Conservation (phyloP, 83 land plant species). For the Isoetes engelmannii region DNA sequence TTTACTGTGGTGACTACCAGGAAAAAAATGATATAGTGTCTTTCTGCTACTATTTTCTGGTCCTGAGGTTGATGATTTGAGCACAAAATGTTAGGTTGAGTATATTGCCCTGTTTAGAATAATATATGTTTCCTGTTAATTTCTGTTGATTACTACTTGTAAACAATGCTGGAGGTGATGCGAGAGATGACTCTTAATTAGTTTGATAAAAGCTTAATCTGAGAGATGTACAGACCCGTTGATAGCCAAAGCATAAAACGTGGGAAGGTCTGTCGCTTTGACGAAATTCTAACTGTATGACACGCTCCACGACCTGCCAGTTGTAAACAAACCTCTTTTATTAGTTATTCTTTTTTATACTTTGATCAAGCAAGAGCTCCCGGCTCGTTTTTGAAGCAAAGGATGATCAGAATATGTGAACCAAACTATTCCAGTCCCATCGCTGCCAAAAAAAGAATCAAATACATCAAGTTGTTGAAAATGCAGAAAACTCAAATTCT, state of each 20-base stretch:
- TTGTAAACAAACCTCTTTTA: neutral
- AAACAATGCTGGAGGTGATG: neutral
- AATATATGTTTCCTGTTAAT: neutral
- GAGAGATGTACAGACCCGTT: conserved; percentile 16
- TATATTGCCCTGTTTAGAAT: neutral
- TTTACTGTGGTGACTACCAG: too few relatives aligned
- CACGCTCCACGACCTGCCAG: conserved; percentile 38
- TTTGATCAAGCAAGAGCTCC: too few relatives aligned
- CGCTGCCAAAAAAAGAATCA: too few relatives aligned
- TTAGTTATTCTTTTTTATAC: neutral
- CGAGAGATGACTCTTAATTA: neutral
- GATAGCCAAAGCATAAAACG: conserved; percentile 35
- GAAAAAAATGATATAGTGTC: too few relatives aligned
- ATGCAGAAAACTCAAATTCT: too few relatives aligned
- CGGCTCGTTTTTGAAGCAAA: too few relatives aligned
- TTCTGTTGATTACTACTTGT: conserved; percentile 13
- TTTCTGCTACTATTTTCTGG: too few relatives aligned
- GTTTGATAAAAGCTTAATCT: neutral
- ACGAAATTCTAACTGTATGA: conserved; percentile 24
- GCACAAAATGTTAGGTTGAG: neutral
- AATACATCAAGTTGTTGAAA: too few relatives aligned
- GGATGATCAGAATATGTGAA: too few relatives aligned
- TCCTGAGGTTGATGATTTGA: conserved; percentile 3
- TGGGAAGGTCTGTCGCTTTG: conserved; percentile 22
- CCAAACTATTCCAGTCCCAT: too few relatives aligned